Evolutionary conservation across 1,284 basidiomycete species (phyloP).

Genomic region (Singerocomus inundabilis): DNA sequence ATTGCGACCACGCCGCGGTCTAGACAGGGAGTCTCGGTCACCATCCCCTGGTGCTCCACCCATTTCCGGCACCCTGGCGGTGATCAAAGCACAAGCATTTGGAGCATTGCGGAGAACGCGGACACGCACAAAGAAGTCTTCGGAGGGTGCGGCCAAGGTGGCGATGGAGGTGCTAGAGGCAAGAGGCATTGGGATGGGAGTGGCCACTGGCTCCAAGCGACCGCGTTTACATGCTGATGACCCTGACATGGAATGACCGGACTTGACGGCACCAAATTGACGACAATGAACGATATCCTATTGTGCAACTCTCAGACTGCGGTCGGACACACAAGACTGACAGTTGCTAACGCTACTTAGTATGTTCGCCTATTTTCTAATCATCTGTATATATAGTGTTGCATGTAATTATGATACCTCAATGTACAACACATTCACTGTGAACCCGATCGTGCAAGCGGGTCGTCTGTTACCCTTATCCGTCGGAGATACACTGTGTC

Average conservation of each 20-base stretch:
- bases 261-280: too few species aligned
- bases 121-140: too few species aligned
- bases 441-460: conserved; percentile 5
- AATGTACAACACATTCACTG: conserved; percentile 21
- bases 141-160: not conserved
- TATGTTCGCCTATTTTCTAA: conserved; percentile 34
- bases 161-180: too few species aligned
- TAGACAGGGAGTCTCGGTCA: too few species aligned
- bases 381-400: conserved; percentile 37
- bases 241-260: conserved; percentile 37
- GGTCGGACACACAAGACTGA: conserved; percentile 29
- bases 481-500: conserved; percentile 15
- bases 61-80: too few species aligned
- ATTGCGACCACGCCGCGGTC: too few species aligned
- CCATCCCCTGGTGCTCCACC: too few species aligned
- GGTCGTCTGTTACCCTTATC: conserved; percentile 4
- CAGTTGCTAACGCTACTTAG: conserved; percentile 33
- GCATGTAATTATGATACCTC: conserved; percentile 39
- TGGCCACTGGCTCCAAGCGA: too few species aligned
- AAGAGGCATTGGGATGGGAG: conserved; percentile 42
- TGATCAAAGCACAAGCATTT: too few species aligned
- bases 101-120: too few species aligned
- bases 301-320: conserved; percentile 5
- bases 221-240: too few species aligned
- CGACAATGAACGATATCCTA: too few species aligned